Percentiles rank a stretch among this genome's conserved stretches.
phyloP scores from a whole-genome alignment of 78 protist genomes.

The Creolimax fragrantissima region DNA sequence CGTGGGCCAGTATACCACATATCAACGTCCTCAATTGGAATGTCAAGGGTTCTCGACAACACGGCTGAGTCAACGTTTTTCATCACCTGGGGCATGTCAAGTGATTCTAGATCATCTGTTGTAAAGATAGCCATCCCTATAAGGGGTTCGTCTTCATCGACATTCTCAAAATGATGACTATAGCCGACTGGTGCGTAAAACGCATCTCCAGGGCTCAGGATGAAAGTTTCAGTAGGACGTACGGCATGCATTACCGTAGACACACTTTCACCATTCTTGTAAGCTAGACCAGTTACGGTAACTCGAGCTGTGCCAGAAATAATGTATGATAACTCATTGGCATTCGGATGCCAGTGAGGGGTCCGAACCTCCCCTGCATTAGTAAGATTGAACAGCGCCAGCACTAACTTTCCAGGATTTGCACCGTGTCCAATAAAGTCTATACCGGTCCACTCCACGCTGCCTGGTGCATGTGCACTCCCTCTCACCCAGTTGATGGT shows the following conservation, averaged over 20 bases:
- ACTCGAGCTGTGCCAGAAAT: background rate
- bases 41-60: background rate
- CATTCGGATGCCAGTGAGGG: background rate
- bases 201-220: background rate
- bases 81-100: background rate
- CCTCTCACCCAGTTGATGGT: background rate
- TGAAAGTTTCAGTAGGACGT: background rate
- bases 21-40: background rate
- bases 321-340: background rate
- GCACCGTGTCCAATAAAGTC: background rate
- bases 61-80: background rate
- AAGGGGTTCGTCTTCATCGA: background rate
- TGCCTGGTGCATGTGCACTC: background rate
- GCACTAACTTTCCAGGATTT: background rate
- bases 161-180: background rate
- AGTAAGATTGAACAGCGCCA: background rate
- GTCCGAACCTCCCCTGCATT: background rate
- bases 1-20: background rate
- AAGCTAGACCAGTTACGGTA: background rate
- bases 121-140: background rate
- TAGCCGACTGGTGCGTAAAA: background rate
- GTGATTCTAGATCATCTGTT: background rate
- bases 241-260: background rate
- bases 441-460: background rate
- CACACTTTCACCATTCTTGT: background rate